Base-by-base conservation (phyloP, 2,329 filamentous ascomycete species). In the Ceratocystis diversiconidia region DNA sequence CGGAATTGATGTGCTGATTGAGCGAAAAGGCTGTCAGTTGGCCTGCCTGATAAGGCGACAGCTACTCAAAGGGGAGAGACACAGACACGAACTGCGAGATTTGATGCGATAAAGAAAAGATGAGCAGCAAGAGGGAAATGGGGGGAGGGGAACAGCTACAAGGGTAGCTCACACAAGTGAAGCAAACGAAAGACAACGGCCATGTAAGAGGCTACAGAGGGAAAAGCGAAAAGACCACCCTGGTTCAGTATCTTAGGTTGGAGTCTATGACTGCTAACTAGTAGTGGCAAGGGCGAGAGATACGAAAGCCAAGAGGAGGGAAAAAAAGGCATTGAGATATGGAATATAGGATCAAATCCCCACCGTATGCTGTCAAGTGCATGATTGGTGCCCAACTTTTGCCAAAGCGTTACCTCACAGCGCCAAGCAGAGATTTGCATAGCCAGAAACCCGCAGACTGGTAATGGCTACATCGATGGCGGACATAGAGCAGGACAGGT, bases 331-430 rank as follows among this genome's bases (percentile, higher is more conserved):
- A 59, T 32, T 19, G 52, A 59, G n/a, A 25, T 30, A 15, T 22
- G 36, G 8, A 57, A 57, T 32, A 57, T 15, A 30, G 32, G 17
- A 36, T 28, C 10, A 32, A 30, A 57, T 30, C 52, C 19, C 52
- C n/a, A 50, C 19, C 19, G 48, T 50, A 30, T 57, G 52, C 48
- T 50, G 52, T 32, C 52, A 32, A 28, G n/a, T 57, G 52, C 52
- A 57, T 57, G 52, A 57, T 57, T 57, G 52, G 52, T 57, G 52
- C 52, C 52, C 52, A 57, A 57, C 22, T 57, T 32, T 28, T 57
- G 22, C 52, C 22, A 57, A 57, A 57, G 52, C 28, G 28, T 22
- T 28, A 22, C n/a, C 22, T 28, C 52, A 57, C 52, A 15, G 52
- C 52, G 17, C 52, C 36, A 41, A 10, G 52, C 25, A 30, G 6